These are phyloP conservation scores for Xylariales sp. DNA, from an alignment of 2,329 filamentous ascomycete species.

Conservation along the genomic window DNA sequence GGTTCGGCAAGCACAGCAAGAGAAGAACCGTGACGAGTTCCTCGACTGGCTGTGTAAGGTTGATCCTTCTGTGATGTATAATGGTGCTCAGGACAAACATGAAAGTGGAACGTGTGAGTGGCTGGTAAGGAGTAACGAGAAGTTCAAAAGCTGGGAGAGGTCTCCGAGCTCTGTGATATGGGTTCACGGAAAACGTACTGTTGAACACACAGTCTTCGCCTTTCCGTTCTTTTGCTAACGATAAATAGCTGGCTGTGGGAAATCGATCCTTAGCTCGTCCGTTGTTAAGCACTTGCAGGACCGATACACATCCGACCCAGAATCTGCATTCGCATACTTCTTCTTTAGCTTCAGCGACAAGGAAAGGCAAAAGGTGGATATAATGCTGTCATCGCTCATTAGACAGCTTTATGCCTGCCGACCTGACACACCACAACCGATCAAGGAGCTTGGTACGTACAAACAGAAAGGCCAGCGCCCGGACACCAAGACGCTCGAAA, in stretches of 20 bases:
- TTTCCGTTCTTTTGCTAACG: neutral
- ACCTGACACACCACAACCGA: neutral
- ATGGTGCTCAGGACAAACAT: constrained; percentile 8
- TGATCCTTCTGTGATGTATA: constrained; percentile 18
- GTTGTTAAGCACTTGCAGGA: constrained; percentile 7
- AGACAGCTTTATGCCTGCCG: constrained; percentile 13
- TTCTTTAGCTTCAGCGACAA: constrained; percentile 20
- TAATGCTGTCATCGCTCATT: constrained; percentile 12
- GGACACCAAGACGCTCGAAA: constrained; percentile 10
- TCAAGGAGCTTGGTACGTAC: constrained; percentile 2
- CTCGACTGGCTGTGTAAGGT: constrained; percentile 7
- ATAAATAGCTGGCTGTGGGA: constrained; percentile 16
- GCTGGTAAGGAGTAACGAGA: neutral
- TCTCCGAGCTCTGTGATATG: constrained; percentile 11
- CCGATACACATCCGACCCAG: neutral
- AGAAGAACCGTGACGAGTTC: neutral
- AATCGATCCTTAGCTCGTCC: constrained; percentile 22
- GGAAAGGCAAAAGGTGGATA: constrained; percentile 1
- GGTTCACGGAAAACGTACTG: constrained; percentile 21
- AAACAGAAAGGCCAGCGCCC: constrained; percentile 8
- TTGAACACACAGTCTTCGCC: neutral
- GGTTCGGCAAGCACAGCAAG: neutral
- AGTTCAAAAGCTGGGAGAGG: constrained; percentile 16
- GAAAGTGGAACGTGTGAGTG: constrained; percentile 14
- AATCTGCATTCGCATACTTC: constrained; percentile 21